Percentiles rank a stretch among this genome's conserved stretches.
Evolutionary conservation across 768 basidiomycete genomes (phyloP).

Genomic region (Chalciporus chontae): DNA sequence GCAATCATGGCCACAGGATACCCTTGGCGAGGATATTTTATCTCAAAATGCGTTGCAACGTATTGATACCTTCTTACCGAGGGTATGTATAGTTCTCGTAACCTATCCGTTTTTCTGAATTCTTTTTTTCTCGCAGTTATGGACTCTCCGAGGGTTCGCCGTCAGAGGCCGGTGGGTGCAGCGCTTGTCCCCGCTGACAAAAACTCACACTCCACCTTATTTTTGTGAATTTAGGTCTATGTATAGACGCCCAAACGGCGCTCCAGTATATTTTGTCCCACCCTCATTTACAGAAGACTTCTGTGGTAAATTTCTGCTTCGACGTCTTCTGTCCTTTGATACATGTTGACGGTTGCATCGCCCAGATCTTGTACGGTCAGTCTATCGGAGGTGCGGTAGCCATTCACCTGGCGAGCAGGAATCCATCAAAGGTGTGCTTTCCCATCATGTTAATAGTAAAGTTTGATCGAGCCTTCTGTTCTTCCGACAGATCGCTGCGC

Average conservation of each 20-base stretch:
- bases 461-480: background rate
- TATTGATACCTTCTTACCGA: conserved; percentile 90
- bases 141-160: conserved; percentile 85
- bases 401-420: conserved; percentile 80
- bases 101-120: background rate
- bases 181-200: background rate
- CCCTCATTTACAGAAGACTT: conserved; percentile 59
- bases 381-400: conserved; percentile 92
- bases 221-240: conserved; percentile 49
- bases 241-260: conserved; percentile 80
- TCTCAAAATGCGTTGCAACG: conserved; percentile 83
- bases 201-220: background rate
- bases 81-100: conserved; percentile 49
- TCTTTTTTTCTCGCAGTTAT: conserved; percentile 49
- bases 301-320: conserved; percentile 48
- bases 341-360: background rate
- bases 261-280: conserved; percentile 71
- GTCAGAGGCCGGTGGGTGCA: conserved; percentile 67
- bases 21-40: conserved; percentile 84
- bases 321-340: background rate
- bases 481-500: conserved; percentile 55
- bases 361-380: conserved; percentile 74
- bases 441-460: background rate
- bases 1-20: conserved; percentile 85
- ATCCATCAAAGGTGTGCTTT: conserved; percentile 55